Conservation (phyloP, 1,284 basidiomycete genomes). For the Pseudozyma pruni region DNA sequence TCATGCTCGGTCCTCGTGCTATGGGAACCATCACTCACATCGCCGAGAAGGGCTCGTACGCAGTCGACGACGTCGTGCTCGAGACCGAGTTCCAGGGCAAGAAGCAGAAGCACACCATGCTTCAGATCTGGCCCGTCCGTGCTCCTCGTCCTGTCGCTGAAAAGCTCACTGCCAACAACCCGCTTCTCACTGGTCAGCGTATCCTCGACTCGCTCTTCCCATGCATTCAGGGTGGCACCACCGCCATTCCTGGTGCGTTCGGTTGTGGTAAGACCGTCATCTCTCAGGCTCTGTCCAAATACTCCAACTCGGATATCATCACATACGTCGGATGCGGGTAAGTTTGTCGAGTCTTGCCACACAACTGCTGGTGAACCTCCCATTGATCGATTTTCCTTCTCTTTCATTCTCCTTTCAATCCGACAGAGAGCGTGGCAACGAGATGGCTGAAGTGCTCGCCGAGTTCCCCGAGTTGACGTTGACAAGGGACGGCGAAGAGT, state of each 20-base stretch:
- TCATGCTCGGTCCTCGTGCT: slow-evolving; percentile 92
- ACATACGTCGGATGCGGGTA: slow-evolving; percentile 92
- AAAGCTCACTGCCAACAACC: slow-evolving; percentile 92
- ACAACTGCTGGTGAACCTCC: too few relatives aligned
- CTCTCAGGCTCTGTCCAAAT: slow-evolving; percentile 87
- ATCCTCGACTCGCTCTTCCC: slow-evolving; percentile 98
- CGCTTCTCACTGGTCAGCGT: slow-evolving; percentile 94
- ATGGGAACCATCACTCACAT: slow-evolving; percentile 94
- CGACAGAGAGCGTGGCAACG: slow-evolving; percentile 70
- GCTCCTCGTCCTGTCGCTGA: slow-evolving; percentile 93
- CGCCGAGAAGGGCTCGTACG: slow-evolving; percentile 93
- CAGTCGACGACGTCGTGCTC: slow-evolving; percentile 90
- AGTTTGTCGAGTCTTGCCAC: too few relatives aligned
- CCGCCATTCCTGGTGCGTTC: slow-evolving; percentile 98
- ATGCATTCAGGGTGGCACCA: slow-evolving; percentile 98
- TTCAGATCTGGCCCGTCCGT: slow-evolving; percentile 98
- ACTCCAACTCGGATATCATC: slow-evolving; percentile 99
- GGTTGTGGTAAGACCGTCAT: slow-evolving; percentile 76
- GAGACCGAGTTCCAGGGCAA: slow-evolving; percentile 99
- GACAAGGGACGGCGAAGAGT: slow-evolving; percentile 87
- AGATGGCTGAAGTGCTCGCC: slow-evolving; percentile 98
- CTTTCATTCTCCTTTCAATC: too few relatives aligned
- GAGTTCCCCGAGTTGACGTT: slow-evolving; percentile 95
- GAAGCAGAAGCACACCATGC: slow-evolving; percentile 90
- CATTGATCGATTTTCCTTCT: slow-evolving; percentile 6